Evolutionary conservation across 345 rosid species (phyloP).

Genomic region (Kernera saxatilis): DNA sequence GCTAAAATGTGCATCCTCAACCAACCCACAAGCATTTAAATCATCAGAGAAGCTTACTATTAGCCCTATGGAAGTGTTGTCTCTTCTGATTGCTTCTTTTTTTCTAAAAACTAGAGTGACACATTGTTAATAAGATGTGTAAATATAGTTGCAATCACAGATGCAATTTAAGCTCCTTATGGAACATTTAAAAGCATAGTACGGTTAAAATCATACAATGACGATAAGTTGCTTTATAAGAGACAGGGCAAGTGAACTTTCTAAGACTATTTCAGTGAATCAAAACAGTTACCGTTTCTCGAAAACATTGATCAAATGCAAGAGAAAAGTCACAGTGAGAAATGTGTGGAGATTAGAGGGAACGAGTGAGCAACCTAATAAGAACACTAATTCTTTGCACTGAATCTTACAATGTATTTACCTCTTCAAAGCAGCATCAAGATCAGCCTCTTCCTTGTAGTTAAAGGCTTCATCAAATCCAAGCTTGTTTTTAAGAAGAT

Average conservation of each 20-base stretch:
- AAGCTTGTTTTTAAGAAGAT: conserved; percentile 48
- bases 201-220: too few species aligned
- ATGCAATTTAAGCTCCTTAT: neutral
- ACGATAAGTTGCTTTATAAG: too few species aligned
- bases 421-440: conserved; percentile 62
- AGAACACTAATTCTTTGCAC: neutral
- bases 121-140: too few species aligned
- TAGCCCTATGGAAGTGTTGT: neutral
- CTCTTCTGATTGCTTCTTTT: too few species aligned
- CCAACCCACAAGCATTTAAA: neutral
- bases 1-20: neutral
- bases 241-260: too few species aligned
- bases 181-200: neutral
- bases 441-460: conserved; percentile 56
- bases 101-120: too few species aligned
- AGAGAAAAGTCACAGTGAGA: neutral
- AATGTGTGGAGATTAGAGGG: neutral
- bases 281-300: too few species aligned
- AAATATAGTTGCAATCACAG: too few species aligned
- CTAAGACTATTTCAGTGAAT: too few species aligned
- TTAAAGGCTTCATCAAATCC: conserved; percentile 79
- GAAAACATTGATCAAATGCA: too few species aligned
- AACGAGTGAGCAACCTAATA: neutral
- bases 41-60: neutral
- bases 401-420: conserved; percentile 11